phyloP scores from a whole-genome alignment of 2,329 filamentous ascomycete genomes.

The Geoglossum cookeanum region DNA sequence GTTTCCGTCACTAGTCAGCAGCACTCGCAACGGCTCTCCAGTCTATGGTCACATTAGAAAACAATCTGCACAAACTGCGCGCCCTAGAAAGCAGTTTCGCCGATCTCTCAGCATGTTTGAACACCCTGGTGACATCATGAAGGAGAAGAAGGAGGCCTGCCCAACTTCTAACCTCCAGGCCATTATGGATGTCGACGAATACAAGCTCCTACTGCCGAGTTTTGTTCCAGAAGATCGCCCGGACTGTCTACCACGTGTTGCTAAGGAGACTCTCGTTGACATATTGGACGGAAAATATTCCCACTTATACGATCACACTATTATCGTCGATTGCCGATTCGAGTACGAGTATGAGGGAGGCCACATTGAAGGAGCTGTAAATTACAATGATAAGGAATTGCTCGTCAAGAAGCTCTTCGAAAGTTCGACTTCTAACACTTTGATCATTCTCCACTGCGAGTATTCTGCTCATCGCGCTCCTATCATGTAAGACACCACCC shows the following conservation, averaged over 20 bases:
- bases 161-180: conserved; percentile 43
- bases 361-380: conserved; percentile 82
- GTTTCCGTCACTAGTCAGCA: conserved; percentile 38
- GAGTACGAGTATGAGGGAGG: conserved; percentile 97
- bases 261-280: conserved; percentile 61
- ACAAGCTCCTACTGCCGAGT: conserved; percentile 61
- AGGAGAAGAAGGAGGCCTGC: conserved; percentile 42
- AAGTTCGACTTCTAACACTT: conserved; percentile 47
- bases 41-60: conserved; percentile 52
- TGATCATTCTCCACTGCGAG: conserved; percentile 92
- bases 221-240: conserved; percentile 62
- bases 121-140: conserved; percentile 71
- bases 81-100: conserved; percentile 74
- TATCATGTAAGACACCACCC: conserved; percentile 43
- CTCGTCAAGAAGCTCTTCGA: conserved; percentile 64
- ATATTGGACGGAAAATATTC: conserved; percentile 73
- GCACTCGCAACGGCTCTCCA: conserved; percentile 54
- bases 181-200: conserved; percentile 70
- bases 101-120: conserved; percentile 97
- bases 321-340: conserved; percentile 91
- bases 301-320: conserved; percentile 55
- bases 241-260: conserved; percentile 78
- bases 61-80: conserved; percentile 48
- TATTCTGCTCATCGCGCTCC: conserved; percentile 94
- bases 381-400: conserved; percentile 91